Base-by-base conservation (phyloP, 2,329 filamentous ascomycete species). In the Exophiala calicioides region DNA sequence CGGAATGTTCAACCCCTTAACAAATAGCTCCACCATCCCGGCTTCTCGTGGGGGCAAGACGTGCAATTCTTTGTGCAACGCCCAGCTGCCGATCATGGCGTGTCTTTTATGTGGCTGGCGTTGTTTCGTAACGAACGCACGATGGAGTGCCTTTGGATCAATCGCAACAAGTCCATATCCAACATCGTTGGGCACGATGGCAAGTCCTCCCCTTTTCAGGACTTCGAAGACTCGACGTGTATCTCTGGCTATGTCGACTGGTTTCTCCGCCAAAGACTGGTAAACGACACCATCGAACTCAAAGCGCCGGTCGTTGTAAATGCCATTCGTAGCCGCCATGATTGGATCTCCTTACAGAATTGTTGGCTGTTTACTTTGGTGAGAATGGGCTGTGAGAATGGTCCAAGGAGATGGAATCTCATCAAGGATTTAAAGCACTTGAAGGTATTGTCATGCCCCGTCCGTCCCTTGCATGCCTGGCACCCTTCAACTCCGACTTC, bases 1-100 rank as follows among this genome's bases (percentile, higher is more conserved):
- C 1, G 60, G 60, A 12, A 64, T 36, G 12, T 61, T 49, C n/a
- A 64, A 42, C 26, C 62, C 58, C 8, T 60, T 51, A 0, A 53
- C 56, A 15, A 64, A 42, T 1, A 55, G 29, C 13, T 36, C 47
- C 5, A 61, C 58, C 20, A 64, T 58, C 4, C 21, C 51, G 7
- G 35, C 51, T 35, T 56, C 34, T 5, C 31, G 19, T 1, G 48
- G 21, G 4, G 53, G 41, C 15, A 63, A 49, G 12, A 47, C 3
- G 40, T 65, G 61, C 7, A 63, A 30, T 7, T 52, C 49, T 33
- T 43, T 45, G 31, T 64, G 60, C 3, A 64, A 57, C 7, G 35
- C 32, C 20, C 58, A 61, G 23, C 44, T 62, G 3, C 62, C 62
- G 15, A 60, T 55, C 49, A 64, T 59, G n/a, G 58, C 62, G 39